Evolutionary conservation across 306 rosid genomes (phyloP).

Genomic region (Citrullus amarus): DNA sequence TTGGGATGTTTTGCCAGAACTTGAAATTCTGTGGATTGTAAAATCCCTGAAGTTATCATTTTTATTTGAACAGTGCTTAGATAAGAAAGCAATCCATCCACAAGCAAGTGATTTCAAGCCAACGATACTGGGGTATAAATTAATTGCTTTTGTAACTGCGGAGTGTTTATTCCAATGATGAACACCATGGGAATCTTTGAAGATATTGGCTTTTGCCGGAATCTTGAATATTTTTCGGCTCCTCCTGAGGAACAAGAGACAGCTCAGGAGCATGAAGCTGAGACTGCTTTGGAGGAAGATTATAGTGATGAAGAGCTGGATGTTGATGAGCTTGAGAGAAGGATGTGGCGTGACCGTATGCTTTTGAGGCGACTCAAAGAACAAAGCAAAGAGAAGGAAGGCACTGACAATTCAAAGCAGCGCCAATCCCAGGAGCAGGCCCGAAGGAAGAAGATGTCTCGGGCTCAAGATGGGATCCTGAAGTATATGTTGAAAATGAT

Average conservation of each 20-base stretch:
- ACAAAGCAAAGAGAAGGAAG: conserved; percentile 30
- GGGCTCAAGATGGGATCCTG: conserved; percentile 54
- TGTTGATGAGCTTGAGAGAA: conserved; percentile 37
- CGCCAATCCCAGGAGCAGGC: conserved; percentile 55
- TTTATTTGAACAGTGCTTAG: neutral
- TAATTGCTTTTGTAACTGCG: neutral
- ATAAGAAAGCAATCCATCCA: neutral
- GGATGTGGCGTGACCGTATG: conserved; percentile 49
- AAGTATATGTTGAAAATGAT: conserved; percentile 66
- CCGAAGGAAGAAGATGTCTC: conserved; percentile 46
- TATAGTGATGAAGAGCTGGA: conserved; percentile 43
- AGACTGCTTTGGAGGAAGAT: conserved; percentile 27
- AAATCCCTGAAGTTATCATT: neutral
- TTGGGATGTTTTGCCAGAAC: conserved; percentile 1
- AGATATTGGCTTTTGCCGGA: conserved; percentile 30
- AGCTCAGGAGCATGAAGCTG: conserved; percentile 26
- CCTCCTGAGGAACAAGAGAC: conserved; percentile 21
- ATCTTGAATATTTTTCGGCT: conserved; percentile 25
- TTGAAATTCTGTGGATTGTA: neutral
- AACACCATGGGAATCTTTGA: conserved; percentile 28
- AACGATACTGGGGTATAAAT: neutral
- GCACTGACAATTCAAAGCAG: conserved; percentile 25
- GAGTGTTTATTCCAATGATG: neutral
- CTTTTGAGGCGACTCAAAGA: conserved; percentile 32
- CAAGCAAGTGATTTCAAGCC: neutral